Conservation (phyloP, 257 asterid genomes). For the Nicotiana otophora region DNA sequence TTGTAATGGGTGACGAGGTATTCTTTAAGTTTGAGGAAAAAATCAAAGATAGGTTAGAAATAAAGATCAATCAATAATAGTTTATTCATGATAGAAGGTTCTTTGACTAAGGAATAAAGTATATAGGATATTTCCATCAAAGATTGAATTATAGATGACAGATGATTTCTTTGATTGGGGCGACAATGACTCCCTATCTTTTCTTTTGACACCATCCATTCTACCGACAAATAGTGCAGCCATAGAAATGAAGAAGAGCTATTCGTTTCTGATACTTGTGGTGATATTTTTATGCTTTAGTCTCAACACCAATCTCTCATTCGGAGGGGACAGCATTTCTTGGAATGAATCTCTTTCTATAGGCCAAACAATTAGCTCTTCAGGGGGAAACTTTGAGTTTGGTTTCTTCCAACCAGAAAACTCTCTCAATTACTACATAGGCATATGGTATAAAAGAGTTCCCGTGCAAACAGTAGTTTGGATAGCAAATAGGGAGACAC, state of each 20-base stretch:
- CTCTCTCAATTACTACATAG: conserved; percentile 23
- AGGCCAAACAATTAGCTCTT: conserved; percentile 24
- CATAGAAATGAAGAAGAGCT: neutral
- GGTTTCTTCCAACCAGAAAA: conserved; percentile 34
- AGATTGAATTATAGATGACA: too few relatives aligned
- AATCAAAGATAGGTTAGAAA: too few relatives aligned
- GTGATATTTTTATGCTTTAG: conserved; percentile 8
- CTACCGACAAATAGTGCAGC: neutral
- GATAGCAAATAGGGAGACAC: conserved; percentile 14
- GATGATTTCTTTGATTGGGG: neutral
- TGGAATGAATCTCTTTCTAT: conserved; percentile 28
- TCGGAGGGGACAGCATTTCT: conserved; percentile 29
- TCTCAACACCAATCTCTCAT: conserved; percentile 6
- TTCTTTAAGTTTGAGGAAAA: too few relatives aligned
- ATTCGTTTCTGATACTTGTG: neutral
- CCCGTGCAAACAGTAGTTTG: conserved; percentile 6
- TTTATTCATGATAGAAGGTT: too few relatives aligned
- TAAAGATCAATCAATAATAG: too few relatives aligned
- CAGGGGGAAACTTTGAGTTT: conserved; percentile 26
- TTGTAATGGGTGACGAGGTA: too few relatives aligned
- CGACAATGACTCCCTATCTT: too few relatives aligned
- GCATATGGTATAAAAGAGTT: conserved; percentile 30
- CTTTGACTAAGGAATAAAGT: too few relatives aligned
- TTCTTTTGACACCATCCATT: neutral
- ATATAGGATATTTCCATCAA: too few relatives aligned